Percentiles rank a stretch among this genome's conserved stretches.
Conservation (phyloP, 148 eudicot genomes). For the Beta vulgaris region DNA sequence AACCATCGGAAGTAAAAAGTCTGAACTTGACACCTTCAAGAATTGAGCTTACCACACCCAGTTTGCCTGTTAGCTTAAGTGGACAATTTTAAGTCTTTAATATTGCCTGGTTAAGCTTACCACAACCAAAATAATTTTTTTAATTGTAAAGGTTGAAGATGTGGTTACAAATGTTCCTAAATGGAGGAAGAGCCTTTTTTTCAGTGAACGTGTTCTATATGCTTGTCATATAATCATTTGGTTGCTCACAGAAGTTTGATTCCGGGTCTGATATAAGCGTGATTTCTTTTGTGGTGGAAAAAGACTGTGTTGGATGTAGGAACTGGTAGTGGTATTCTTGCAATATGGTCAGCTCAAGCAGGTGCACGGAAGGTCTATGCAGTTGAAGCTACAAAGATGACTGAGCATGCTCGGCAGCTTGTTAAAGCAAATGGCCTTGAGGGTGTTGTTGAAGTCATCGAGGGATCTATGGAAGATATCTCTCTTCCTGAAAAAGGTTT, state of each 20-base stretch:
- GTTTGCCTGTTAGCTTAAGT: too few relatives aligned
- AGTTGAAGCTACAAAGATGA: slow-evolving; percentile 97
- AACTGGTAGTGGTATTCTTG: slow-evolving; percentile 97
- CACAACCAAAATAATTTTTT: not conserved
- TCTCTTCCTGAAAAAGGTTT: slow-evolving; percentile 87
- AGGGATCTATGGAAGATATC: slow-evolving; percentile 85
- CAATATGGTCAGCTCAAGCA: slow-evolving; percentile 99
- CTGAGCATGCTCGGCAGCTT: slow-evolving; percentile 84
- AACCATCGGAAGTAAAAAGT: too few relatives aligned
- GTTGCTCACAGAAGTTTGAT: not conserved
- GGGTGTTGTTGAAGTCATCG: slow-evolving; percentile 83
- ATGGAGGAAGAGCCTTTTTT: not conserved
- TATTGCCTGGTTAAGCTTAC: too few relatives aligned
- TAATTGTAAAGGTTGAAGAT: not conserved
- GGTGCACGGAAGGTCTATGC: slow-evolving; percentile 98
- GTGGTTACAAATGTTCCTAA: not conserved
- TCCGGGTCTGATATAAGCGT: slow-evolving; percentile 7
- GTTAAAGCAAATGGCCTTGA: slow-evolving; percentile 81
- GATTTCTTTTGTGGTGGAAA: slow-evolving; percentile 21
- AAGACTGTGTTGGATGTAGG: slow-evolving; percentile 97
- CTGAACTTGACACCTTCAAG: too few relatives aligned
- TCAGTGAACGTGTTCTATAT: not conserved
- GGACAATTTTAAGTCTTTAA: too few relatives aligned
- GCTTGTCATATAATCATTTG: not conserved
- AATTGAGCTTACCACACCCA: too few relatives aligned